Evolutionary conservation across 202 grass and related monocot genomes (phyloP), one percentile per base, ranked within the genome.

Genomic region (Brachypodium distachyon): DNA sequence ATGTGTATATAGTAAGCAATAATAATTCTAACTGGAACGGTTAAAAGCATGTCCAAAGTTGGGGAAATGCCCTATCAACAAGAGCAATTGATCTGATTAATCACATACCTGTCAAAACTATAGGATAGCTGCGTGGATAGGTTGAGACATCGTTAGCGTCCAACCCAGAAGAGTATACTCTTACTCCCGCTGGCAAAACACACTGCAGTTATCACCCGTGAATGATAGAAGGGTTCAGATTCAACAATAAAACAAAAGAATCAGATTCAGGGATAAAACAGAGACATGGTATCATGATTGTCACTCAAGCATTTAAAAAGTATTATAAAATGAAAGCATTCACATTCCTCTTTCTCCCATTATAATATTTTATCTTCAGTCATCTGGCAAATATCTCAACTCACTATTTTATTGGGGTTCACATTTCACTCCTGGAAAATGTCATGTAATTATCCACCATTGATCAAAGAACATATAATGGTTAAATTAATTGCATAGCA

Each of bases 101-200:
- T 73, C 19, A 14, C 49, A 19, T 94, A 95, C 89, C 96, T 85
- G 96, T 99, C 85, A 99, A 83, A 83, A 99, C 96, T 83, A 99
- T 99, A 36, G 96, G 96, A 83, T 99, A 99, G 74, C 87, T 99
- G 16, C 85, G 87, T 66, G 96, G 91, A 72, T 90, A 93, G 13
- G 89, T 96, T 42, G 81, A 85, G 57, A 84, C 63, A 80, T 99
- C 92, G 63, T 93, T 79, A 3, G 71, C 53, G 40, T 93, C 85
- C 36, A 93, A 79, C 50, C 96, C 87, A 61, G 87, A 99, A 43
- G 96, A 89, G 79, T 99, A 95, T 84, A 99, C 91, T 59, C 81
- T 93, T 67, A 99, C 96, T 52, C 96, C 96, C n/a, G 96, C 96
- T 72, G 96, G 96, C 85, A 99, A 87, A 73, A 99, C 96, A 73